These are phyloP conservation scores for Cryptococcus jaspeensis DNA, from an alignment of 1,284 basidiomycete species.

Conservation along the genomic window DNA sequence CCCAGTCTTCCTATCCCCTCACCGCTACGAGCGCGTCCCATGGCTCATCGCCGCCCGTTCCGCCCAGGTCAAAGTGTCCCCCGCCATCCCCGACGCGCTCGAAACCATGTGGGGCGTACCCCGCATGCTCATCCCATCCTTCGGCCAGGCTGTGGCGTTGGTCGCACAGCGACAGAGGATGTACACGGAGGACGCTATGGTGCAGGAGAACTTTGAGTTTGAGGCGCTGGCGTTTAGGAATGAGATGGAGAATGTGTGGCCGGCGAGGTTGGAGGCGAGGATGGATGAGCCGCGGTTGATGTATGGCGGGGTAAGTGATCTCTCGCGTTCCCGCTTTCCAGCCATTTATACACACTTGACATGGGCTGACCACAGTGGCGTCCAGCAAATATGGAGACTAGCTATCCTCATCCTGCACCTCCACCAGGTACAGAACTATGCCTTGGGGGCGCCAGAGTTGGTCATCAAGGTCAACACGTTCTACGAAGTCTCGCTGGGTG, in stretches of 20 bases:
- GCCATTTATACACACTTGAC: too few species aligned
- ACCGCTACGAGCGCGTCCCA: not conserved
- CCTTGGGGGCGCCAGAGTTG: not conserved
- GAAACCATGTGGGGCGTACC: slow-evolving; percentile 6
- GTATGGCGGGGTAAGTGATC: slow-evolving; percentile 7
- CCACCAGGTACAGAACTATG: not conserved
- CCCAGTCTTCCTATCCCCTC: not conserved
- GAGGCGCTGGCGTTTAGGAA: not conserved
- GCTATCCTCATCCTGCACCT: not conserved
- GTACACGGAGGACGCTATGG: not conserved
- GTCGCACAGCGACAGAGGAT: too few species aligned
- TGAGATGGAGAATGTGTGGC: slow-evolving; percentile 8
- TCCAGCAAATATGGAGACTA: slow-evolving; percentile 8
- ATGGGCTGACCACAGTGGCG: too few species aligned
- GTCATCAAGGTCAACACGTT: not conserved
- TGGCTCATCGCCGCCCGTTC: not conserved
- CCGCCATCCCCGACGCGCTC: slow-evolving; percentile 1
- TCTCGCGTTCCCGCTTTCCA: not conserved
- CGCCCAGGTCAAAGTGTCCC: not conserved
- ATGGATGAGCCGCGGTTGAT: not conserved
- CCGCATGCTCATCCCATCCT: not conserved
- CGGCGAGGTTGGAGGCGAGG: slow-evolving; percentile 3
- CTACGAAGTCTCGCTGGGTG: not conserved
- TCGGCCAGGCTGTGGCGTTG: not conserved
- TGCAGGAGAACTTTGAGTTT: slow-evolving; percentile 1